phyloP scores from a whole-genome alignment of 805 yeast species.

The Huiozyma naganishii region DNA sequence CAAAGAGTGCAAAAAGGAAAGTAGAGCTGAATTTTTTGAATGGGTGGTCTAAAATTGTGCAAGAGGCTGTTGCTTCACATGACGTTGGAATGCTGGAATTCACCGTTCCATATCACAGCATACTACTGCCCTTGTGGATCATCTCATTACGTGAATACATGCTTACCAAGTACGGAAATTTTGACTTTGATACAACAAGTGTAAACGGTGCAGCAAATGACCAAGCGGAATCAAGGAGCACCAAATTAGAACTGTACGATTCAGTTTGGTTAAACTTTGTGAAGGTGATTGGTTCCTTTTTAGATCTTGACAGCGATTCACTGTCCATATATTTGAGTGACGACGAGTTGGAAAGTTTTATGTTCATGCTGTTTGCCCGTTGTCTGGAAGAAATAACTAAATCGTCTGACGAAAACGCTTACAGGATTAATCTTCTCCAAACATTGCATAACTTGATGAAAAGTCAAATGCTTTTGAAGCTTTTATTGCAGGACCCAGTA shows the following conservation, averaged over 20 bases:
- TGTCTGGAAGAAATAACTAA: conserved; percentile 66
- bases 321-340: conserved; percentile 37
- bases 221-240: conserved; percentile 1
- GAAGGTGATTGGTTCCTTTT: conserved; percentile 59
- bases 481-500: conserved; percentile 54
- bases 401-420: conserved; percentile 16
- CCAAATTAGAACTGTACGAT: conserved; percentile 29
- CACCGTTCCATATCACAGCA: conserved; percentile 43
- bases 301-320: conserved; percentile 38
- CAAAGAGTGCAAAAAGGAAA: conserved; percentile 37
- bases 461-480: conserved; percentile 43
- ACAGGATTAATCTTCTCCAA: conserved; percentile 31
- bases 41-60: conserved; percentile 61
- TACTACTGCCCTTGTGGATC: conserved; percentile 72
- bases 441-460: conserved; percentile 49
- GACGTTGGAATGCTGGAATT: conserved; percentile 37
- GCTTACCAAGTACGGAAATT: conserved; percentile 40
- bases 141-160: conserved; percentile 66
- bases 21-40: conserved; percentile 52
- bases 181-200: not conserved
- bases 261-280: conserved; percentile 65
- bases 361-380: conserved; percentile 72
- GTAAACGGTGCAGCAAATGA: conserved; percentile 18
- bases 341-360: conserved; percentile 52
- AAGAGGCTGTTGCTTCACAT: conserved; percentile 17